Conservation (phyloP, 1,284 basidiomycete species). For the Inonotus hispidus region DNA sequence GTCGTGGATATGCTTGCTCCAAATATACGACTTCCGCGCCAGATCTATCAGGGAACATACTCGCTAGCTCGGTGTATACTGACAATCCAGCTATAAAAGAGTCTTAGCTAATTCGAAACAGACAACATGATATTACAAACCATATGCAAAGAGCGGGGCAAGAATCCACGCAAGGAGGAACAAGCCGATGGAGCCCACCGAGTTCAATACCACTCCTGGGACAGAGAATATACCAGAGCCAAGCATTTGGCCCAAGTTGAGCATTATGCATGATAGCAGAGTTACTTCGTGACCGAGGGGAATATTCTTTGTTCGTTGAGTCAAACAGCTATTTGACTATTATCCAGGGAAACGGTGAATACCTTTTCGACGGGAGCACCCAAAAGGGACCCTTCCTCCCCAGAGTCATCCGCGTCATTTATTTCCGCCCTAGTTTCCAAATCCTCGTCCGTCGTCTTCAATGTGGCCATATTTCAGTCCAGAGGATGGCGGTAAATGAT, state of each 20-base stretch:
- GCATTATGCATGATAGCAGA: slow-evolving; percentile 34
- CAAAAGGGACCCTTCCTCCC: not conserved
- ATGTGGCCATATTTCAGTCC: not conserved
- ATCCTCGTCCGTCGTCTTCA: not conserved
- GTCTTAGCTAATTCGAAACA: not conserved
- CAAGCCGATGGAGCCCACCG: slow-evolving; percentile 38
- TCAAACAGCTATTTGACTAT: not conserved
- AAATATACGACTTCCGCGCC: slow-evolving; percentile 44
- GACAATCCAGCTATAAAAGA: slow-evolving; percentile 23
- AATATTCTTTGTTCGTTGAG: slow-evolving; percentile 26
- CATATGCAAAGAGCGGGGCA: slow-evolving; percentile 33
- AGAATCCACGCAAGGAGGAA: slow-evolving; percentile 40
- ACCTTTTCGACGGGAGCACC: slow-evolving; percentile 15
- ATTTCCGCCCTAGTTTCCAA: not conserved
- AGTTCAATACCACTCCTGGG: slow-evolving; percentile 35
- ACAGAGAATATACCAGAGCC: slow-evolving; percentile 40
- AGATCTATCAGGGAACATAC: slow-evolving; percentile 39
- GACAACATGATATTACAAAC: slow-evolving; percentile 22
- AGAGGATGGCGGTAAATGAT: not conserved
- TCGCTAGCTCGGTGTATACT: slow-evolving; percentile 27
- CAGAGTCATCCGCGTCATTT: not conserved
- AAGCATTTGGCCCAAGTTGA: slow-evolving; percentile 35
- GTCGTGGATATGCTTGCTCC: slow-evolving; percentile 40
- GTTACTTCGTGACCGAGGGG: slow-evolving; percentile 40
- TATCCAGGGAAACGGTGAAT: not conserved